phyloP scores from a whole-genome alignment of 208 protist species.

The Leishmania mexicana region DNA sequence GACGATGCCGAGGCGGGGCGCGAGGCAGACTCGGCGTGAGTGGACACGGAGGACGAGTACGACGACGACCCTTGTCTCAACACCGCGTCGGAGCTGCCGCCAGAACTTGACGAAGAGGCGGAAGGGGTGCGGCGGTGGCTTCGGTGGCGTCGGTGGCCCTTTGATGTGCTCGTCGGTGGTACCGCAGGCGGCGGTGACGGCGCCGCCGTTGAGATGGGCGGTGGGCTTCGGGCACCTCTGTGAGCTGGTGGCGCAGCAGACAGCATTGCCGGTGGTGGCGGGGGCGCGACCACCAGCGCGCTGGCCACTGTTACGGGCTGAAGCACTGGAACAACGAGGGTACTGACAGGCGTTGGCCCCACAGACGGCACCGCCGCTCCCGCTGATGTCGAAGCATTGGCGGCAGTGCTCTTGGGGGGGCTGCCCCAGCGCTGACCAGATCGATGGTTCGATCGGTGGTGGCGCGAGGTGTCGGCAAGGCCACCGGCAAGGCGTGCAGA shows the following conservation, averaged over 20 bases:
- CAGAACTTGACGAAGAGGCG: not conserved
- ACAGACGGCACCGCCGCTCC: not conserved
- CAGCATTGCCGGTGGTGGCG: not conserved
- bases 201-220: not conserved
- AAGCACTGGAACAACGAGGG: not conserved
- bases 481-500: conserved; percentile 5
- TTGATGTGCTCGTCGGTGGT: conserved; percentile 4
- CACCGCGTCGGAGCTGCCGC: not conserved
- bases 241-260: conserved; percentile 1
- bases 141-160: conserved; percentile 18
- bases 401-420: not conserved
- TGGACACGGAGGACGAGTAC: conserved; percentile 7
- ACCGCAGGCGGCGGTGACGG: not conserved
- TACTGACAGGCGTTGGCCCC: not conserved
- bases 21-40: conserved; percentile 1
- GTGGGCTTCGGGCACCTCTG: not conserved
- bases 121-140: conserved; percentile 6
- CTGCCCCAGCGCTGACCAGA: not conserved
- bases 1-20: conserved; percentile 7
- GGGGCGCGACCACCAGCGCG: not conserved
- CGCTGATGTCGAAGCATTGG: not conserved
- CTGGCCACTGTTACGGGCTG: not conserved
- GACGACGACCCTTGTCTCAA: not conserved
- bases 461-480: conserved; percentile 1
- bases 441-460: conserved; percentile 1